phyloP scores from a whole-genome alignment of 805 yeast genomes.

The Saturnispora diversa region DNA sequence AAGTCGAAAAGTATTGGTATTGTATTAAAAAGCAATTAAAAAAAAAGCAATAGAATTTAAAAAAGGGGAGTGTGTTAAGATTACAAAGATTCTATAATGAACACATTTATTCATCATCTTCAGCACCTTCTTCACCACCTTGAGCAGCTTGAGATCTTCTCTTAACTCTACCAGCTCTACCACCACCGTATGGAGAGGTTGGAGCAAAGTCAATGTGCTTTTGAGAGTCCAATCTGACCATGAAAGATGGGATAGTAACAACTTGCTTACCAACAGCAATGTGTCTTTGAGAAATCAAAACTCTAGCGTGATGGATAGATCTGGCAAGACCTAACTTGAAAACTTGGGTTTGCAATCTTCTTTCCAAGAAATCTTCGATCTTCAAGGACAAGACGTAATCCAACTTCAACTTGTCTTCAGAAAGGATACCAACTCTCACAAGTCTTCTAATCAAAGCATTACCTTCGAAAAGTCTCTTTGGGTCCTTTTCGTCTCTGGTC shows the following conservation, averaged over 20 bases:
- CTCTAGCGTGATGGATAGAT: conserved; percentile 99
- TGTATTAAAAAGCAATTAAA: background rate
- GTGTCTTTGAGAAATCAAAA: conserved; percentile 97
- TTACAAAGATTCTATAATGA: conserved; percentile 14
- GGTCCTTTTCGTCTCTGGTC: conserved; percentile 99
- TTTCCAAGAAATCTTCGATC: conserved; percentile 98
- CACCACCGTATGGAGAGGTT: conserved; percentile 99
- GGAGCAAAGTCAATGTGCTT: conserved; percentile 99
- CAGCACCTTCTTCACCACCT: conserved; percentile 65
- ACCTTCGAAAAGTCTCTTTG: conserved; percentile 99
- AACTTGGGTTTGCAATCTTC: conserved; percentile 99
- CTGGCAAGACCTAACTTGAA: conserved; percentile 99
- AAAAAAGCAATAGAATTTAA: conserved; percentile 6
- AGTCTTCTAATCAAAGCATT: conserved; percentile 99
- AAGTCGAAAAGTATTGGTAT: too few relatives aligned
- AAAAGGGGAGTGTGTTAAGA: conserved; percentile 11
- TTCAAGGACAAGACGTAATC: conserved; percentile 99
- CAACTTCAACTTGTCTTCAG: conserved; percentile 99
- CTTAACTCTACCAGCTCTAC: conserved; percentile 99
- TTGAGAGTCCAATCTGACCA: conserved; percentile 99
- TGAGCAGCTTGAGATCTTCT: conserved; percentile 75
- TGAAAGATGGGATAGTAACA: conserved; percentile 97
- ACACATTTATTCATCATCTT: conserved; percentile 45
- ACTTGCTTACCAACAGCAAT: conserved; percentile 99
- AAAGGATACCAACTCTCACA: conserved; percentile 96